phyloP scores from a whole-genome alignment of 2,329 filamentous ascomycete genomes.

The Penicillium olsonii region DNA sequence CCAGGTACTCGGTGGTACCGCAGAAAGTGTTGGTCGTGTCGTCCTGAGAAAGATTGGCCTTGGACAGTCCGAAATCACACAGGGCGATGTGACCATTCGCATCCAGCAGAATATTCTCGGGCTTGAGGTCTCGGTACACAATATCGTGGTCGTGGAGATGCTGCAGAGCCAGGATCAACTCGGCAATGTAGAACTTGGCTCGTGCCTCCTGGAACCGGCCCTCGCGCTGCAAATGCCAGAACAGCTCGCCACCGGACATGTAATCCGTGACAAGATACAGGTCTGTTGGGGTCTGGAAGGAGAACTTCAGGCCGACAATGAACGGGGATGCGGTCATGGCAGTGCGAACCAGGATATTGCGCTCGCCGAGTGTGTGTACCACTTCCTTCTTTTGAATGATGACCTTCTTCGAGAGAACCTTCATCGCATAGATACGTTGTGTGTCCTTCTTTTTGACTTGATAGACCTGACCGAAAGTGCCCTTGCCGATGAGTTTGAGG shows the following conservation, averaged over 20 bases:
- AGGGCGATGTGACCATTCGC: constrained; percentile 97
- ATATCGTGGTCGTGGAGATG: constrained; percentile 97
- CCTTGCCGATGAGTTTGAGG: constrained; percentile 93
- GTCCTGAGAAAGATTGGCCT: constrained; percentile 95
- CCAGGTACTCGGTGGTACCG: constrained; percentile 95
- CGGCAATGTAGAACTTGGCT: constrained; percentile 98
- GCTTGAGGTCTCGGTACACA: constrained; percentile 95
- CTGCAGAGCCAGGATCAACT: constrained; percentile 91
- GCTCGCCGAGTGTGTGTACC: constrained; percentile 92
- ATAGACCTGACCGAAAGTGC: constrained; percentile 97
- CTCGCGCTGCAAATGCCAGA: constrained; percentile 98
- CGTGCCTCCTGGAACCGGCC: constrained; percentile 91
- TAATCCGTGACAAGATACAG: constrained; percentile 98
- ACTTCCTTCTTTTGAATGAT: constrained; percentile 99
- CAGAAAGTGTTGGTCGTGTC: constrained; percentile 99
- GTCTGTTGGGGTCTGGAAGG: constrained; percentile 95
- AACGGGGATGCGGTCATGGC: constrained; percentile 95
- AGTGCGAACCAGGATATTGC: constrained; percentile 95
- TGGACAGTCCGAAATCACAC: constrained; percentile 96
- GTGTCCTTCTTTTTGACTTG: constrained; percentile 98
- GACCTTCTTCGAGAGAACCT: constrained; percentile 98
- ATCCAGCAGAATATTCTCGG: constrained; percentile 94
- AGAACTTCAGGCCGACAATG: constrained; percentile 97
- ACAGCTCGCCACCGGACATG: constrained; percentile 97
- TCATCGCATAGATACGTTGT: constrained; percentile 96